These are phyloP conservation scores for Phialophora macrospora DNA, from an alignment of 2,329 filamentous ascomycete genomes.

Conservation along the genomic window DNA sequence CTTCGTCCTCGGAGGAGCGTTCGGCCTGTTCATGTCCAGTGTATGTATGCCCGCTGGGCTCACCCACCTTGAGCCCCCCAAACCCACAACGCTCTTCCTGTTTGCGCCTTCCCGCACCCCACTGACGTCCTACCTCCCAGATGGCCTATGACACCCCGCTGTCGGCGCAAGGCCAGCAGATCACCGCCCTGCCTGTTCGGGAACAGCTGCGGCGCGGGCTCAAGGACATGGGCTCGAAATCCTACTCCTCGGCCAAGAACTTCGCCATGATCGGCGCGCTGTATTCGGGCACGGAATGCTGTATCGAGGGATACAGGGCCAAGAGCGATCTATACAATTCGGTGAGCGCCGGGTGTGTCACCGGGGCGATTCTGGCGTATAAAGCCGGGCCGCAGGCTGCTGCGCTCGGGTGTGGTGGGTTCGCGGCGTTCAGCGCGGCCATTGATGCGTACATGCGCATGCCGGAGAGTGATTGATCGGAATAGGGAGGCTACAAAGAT, in stretches of 20 bases:
- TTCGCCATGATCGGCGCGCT: slow-evolving; percentile 92
- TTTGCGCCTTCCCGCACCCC: neutral
- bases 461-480: slow-evolving; percentile 60
- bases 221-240: slow-evolving; percentile 90
- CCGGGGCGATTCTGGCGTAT: slow-evolving; percentile 83
- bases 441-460: slow-evolving; percentile 91
- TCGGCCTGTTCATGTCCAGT: slow-evolving; percentile 98
- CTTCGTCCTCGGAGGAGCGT: slow-evolving; percentile 89
- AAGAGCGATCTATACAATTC: slow-evolving; percentile 94
- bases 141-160: slow-evolving; percentile 98
- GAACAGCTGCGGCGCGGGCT: slow-evolving; percentile 86
- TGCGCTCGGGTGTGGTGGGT: slow-evolving; percentile 84
- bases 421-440: slow-evolving; percentile 88
- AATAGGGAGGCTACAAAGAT: neutral
- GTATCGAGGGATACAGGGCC: slow-evolving; percentile 84
- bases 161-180: slow-evolving; percentile 60
- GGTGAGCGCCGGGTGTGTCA: slow-evolving; percentile 84
- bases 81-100: no score
- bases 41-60: slow-evolving; percentile 1
- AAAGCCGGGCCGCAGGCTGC: slow-evolving; percentile 89
- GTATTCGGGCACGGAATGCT: slow-evolving; percentile 92
- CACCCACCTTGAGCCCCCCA: no score
- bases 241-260: slow-evolving; percentile 84
- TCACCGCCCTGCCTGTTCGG: slow-evolving; percentile 72
- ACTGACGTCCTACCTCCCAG: slow-evolving; percentile 51